Evolutionary conservation across 345 rosid species (phyloP), one percentile per base, ranked within the genome.

Genomic region (Hypericum androsaemum): DNA sequence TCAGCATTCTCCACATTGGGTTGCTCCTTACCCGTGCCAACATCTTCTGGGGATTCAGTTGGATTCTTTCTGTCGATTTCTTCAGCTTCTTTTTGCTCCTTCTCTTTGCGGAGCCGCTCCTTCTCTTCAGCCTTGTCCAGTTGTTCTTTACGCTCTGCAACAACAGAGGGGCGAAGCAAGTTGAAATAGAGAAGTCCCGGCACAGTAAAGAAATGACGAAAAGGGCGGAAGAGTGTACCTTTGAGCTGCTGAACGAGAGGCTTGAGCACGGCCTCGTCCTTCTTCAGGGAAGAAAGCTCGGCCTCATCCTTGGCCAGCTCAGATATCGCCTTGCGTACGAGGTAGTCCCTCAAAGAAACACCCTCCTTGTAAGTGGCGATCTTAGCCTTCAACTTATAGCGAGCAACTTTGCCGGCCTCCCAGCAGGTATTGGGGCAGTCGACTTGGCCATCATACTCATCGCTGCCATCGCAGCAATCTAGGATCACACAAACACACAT

Each of bases 391-490:
- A 94, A 68, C 58, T 67, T 86, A 48, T 80, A 78, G 52, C 80
- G 61, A 66, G 97, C 95, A 44, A 77, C 86, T 77, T 83, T 80
- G 35, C 99, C 97, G 61, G 89, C 87, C 67, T 94, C 89, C 97
- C 86, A 84, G 72, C 99, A 88, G 37, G 92, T 77, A 66, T 88
- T 83, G 44, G 62, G 59, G 65, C 99, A 94, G 58, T 76, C 73
- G 46, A 79, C 74, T 69, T 69, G 63, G 53, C 88, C 83, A 57
- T 77, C 92, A 57, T 94, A 85, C 69, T 94, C 99, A 16, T 88
- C 99, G 72, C 94, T 94, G 50, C 97, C 99, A 60, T 94, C 99
- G 66, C 99, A 94, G 70, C 99, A 94, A 75, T 94, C 97, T 94
- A 73, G 66, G 64, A 16, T 11, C 12, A 10, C 50, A 46, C 50